Percentiles rank a stretch among this genome's conserved stretches.
Evolutionary conservation across 176 grass and related monocot species (phyloP).

Genomic region (Typha latifolia): DNA sequence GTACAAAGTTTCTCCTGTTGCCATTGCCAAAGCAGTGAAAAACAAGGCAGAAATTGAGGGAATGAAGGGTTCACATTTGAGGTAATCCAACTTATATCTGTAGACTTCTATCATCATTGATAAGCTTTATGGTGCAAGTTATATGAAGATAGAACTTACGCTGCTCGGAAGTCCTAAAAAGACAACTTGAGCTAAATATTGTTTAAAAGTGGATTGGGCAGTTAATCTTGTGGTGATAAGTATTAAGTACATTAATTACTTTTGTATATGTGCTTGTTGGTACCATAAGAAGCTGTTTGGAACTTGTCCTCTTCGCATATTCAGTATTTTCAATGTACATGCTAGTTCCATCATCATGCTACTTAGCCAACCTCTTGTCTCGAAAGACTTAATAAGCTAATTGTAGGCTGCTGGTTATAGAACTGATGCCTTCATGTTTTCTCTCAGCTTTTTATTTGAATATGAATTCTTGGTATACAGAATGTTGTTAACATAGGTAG

Average conservation of each 20-base stretch:
- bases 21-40: constrained; percentile 74
- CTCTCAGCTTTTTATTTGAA: not conserved
- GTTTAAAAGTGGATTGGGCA: not conserved
- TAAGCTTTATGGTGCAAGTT: not conserved
- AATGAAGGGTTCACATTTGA: constrained; percentile 79
- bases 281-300: not conserved
- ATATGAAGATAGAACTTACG: not conserved
- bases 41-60: constrained; percentile 84
- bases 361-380: not conserved
- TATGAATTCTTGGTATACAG: not conserved
- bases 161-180: constrained; percentile 10
- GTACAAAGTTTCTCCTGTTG: constrained; percentile 65
- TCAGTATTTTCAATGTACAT: not conserved
- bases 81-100: constrained; percentile 36
- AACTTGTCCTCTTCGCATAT: not conserved
- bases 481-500: not conserved
- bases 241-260: not conserved
- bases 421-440: not conserved
- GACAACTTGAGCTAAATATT: not conserved
- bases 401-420: not conserved
- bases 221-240: not conserved
- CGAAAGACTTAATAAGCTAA: not conserved
- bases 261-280: not conserved
- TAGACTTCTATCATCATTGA: not conserved
- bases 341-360: not conserved